Percentiles rank a stretch among this genome's conserved stretches.
Evolutionary conservation across 2,329 filamentous ascomycete species (phyloP).

Genomic region (Akanthomyces dipterigenus): DNA sequence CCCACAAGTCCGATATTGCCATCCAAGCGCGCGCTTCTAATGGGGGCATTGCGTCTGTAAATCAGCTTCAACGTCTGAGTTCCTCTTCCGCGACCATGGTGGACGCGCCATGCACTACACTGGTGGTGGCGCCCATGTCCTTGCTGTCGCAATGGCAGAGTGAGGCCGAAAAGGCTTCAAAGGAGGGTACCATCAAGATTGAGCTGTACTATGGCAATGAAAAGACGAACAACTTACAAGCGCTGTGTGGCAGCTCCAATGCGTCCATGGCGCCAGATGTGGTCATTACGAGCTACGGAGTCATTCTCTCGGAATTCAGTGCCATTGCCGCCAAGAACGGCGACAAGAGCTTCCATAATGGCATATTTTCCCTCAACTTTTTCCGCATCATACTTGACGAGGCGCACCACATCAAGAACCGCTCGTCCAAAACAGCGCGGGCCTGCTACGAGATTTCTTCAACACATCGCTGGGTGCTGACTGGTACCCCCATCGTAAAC

Average conservation of each 20-base stretch:
- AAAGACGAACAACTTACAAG: conserved; percentile 70
- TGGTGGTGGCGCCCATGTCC: conserved; percentile 96
- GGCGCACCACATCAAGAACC: conserved; percentile 86
- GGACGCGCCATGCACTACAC: conserved; percentile 76
- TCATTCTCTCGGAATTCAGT: conserved; percentile 78
- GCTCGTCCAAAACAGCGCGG: conserved; percentile 86
- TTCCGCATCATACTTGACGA: conserved; percentile 95
- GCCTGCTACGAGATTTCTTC: conserved; percentile 88
- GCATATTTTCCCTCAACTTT: conserved; percentile 88
- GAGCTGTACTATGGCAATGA: conserved; percentile 91
- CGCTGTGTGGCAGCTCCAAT: conserved; percentile 70
- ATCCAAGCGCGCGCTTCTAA: conserved; percentile 28
- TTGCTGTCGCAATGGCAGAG: conserved; percentile 95
- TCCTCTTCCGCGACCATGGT: conserved; percentile 51
- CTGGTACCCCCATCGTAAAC: conserved; percentile 95
- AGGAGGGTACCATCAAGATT: conserved; percentile 71
- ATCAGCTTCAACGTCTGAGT: conserved; percentile 56
- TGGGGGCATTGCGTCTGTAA: conserved; percentile 38
- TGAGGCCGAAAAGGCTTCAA: conserved; percentile 86
- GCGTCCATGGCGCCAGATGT: conserved; percentile 73
- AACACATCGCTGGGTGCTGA: conserved; percentile 85
- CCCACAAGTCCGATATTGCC: conserved; percentile 59
- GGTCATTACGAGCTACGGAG: conserved; percentile 91
- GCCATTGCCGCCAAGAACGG: conserved; percentile 61
- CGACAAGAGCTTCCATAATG: conserved; percentile 58